Conservation (phyloP, 306 rosid species). For the Chamaecrista fasciculata region DNA sequence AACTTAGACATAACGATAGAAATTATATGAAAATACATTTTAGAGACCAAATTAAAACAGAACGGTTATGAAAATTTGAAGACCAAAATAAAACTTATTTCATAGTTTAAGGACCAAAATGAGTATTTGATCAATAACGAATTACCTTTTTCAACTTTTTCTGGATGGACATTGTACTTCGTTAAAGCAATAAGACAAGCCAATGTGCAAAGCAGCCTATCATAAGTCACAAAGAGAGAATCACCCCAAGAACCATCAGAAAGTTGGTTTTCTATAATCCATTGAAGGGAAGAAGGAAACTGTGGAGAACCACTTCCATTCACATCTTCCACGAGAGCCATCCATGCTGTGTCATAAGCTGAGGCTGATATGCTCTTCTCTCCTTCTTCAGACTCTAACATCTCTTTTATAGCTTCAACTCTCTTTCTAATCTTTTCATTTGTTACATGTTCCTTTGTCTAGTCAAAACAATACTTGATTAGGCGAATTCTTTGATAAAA, state of each 20-base stretch:
- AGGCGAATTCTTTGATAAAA: no score
- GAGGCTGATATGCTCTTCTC: constrained; percentile 49
- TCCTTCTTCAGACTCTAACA: constrained; percentile 50
- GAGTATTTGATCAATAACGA: neutral
- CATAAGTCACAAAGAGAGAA: constrained; percentile 40
- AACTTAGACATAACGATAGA: no score
- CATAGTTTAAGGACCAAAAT: no score
- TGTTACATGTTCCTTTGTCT: no score
- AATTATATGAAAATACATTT: no score
- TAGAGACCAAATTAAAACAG: no score
- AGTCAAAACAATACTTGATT: no score
- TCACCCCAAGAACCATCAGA: constrained; percentile 74
- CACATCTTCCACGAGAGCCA: constrained; percentile 45
- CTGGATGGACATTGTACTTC: constrained; percentile 45
- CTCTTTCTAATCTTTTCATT: constrained; percentile 35
- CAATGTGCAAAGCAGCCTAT: constrained; percentile 54
- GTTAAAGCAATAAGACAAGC: constrained; percentile 54
- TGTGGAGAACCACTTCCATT: constrained; percentile 41
- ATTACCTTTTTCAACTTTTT: constrained; percentile 46
- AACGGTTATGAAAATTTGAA: no score
- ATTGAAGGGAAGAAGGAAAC: constrained; percentile 50
- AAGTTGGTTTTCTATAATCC: constrained; percentile 61
- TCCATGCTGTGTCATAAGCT: constrained; percentile 74
- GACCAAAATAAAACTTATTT: no score
- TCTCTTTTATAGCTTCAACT: constrained; percentile 35